Percentiles rank a stretch among this genome's conserved stretches.
Evolutionary conservation across 2,329 filamentous ascomycete species (phyloP).

Genomic region (Zymoseptoria pseudotritici): DNA sequence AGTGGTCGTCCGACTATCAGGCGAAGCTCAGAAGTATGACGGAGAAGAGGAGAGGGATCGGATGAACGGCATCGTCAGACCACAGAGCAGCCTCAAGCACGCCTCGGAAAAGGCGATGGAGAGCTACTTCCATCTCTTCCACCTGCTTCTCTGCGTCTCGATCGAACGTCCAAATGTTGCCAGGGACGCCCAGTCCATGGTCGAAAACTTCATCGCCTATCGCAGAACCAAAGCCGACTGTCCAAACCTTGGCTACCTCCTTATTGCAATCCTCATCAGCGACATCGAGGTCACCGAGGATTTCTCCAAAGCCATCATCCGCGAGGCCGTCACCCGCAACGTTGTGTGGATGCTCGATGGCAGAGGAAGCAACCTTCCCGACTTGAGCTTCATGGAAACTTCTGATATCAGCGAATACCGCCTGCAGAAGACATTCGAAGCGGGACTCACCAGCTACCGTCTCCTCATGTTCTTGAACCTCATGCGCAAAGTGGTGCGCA

Average conservation of each 20-base stretch:
- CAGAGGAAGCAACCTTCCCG: slow-evolving; percentile 10
- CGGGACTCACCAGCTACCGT: slow-evolving; percentile 14
- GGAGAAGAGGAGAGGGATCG: neutral
- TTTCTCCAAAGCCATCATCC: slow-evolving; percentile 16
- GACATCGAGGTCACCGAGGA: slow-evolving; percentile 10
- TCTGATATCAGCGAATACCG: slow-evolving; percentile 13
- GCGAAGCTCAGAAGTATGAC: slow-evolving; percentile 2
- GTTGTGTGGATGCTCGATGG: slow-evolving; percentile 21
- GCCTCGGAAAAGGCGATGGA: slow-evolving; percentile 20
- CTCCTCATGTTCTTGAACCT: slow-evolving; percentile 20
- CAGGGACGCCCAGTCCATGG: slow-evolving; percentile 7
- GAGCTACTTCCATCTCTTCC: slow-evolving; percentile 20
- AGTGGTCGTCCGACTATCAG: slow-evolving; percentile 14
- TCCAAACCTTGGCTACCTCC: slow-evolving; percentile 17
- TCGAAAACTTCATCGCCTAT: slow-evolving; percentile 14
- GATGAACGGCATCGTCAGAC: neutral
- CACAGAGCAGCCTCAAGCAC: slow-evolving; percentile 14
- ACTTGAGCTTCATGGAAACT: slow-evolving; percentile 18
- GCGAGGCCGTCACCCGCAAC: slow-evolving; percentile 20
- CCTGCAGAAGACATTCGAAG: slow-evolving; percentile 16
- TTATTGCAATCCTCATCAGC: slow-evolving; percentile 17
- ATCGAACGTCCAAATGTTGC: slow-evolving; percentile 11
- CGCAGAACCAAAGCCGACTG: slow-evolving; percentile 11
- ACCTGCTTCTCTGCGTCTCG: slow-evolving; percentile 17
- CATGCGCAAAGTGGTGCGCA: slow-evolving; percentile 15